phyloP scores from a whole-genome alignment of 805 yeast species.

The Lipomyces chichibuensis region DNA sequence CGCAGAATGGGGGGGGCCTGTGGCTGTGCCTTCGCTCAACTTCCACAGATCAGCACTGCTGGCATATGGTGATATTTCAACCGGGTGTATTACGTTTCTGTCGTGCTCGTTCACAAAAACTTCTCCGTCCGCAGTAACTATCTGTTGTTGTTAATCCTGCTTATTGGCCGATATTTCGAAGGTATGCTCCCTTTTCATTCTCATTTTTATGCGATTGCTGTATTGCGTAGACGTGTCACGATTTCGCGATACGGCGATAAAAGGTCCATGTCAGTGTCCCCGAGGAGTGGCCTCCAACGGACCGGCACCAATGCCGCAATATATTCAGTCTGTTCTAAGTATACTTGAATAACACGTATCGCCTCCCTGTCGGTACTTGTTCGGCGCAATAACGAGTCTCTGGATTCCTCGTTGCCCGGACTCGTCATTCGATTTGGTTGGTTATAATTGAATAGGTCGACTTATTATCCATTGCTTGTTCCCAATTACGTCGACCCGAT shows the following conservation, averaged over 20 bases:
- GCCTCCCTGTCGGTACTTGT: conserved; percentile 1
- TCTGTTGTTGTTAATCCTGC: neutral
- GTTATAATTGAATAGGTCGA: neutral
- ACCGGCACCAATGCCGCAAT: neutral
- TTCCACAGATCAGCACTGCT: neutral
- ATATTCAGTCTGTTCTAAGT: neutral
- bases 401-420: neutral
- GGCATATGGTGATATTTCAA: neutral
- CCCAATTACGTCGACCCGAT: neutral
- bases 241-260: too few relatives aligned
- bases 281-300: neutral
- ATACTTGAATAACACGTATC: neutral
- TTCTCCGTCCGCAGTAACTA: neutral
- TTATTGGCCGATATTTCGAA: neutral
- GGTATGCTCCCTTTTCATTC: neutral
- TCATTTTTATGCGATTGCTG: neutral
- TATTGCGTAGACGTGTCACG: too few relatives aligned
- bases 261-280: neutral
- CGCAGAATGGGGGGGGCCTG: neutral
- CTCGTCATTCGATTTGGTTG: neutral
- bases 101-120: neutral
- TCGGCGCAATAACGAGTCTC: neutral
- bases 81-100: neutral
- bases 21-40: neutral
- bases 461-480: neutral